Percentiles rank a stretch among this genome's conserved stretches.
Evolutionary conservation across 2,329 filamentous ascomycete genomes (phyloP).

Genomic region (Ophiosphaerella narmari): DNA sequence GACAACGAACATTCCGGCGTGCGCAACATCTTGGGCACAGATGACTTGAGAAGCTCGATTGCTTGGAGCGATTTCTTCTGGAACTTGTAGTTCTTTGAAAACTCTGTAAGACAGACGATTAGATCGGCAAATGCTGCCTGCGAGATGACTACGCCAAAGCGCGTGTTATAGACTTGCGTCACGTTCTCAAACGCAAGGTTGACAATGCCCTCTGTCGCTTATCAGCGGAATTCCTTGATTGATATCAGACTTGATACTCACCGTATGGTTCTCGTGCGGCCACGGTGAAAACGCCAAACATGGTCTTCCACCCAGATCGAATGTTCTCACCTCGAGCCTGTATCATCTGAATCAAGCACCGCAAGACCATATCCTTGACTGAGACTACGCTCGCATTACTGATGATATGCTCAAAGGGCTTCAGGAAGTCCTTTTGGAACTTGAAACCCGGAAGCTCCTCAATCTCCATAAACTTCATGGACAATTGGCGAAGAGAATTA

Average conservation of each 20-base stretch:
- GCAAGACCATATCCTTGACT: slow-evolving; percentile 96
- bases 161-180: slow-evolving; percentile 89
- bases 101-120: slow-evolving; percentile 94
- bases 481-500: slow-evolving; percentile 91
- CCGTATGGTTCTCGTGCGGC: slow-evolving; percentile 87
- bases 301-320: slow-evolving; percentile 95
- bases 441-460: slow-evolving; percentile 98
- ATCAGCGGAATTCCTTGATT: slow-evolving; percentile 17
- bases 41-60: slow-evolving; percentile 91
- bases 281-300: slow-evolving; percentile 98
- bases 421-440: slow-evolving; percentile 98
- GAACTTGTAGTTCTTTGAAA: slow-evolving; percentile 98
- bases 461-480: slow-evolving; percentile 98
- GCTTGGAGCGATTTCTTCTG: slow-evolving; percentile 98
- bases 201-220: slow-evolving; percentile 78
- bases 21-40: slow-evolving; percentile 91
- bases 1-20: slow-evolving; percentile 94
- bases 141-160: slow-evolving; percentile 93
- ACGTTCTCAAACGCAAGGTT: slow-evolving; percentile 98
- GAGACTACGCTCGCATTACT: slow-evolving; percentile 87
- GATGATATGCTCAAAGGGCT: slow-evolving; percentile 97
- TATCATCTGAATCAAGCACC: slow-evolving; percentile 98
- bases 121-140: slow-evolving; percentile 97
- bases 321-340: slow-evolving; percentile 97
- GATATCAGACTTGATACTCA: slow-evolving; percentile 40